These are phyloP conservation scores for Rhytidhysteron rufulum DNA, from an alignment of 2,329 filamentous ascomycete species.

Conservation along the genomic window DNA sequence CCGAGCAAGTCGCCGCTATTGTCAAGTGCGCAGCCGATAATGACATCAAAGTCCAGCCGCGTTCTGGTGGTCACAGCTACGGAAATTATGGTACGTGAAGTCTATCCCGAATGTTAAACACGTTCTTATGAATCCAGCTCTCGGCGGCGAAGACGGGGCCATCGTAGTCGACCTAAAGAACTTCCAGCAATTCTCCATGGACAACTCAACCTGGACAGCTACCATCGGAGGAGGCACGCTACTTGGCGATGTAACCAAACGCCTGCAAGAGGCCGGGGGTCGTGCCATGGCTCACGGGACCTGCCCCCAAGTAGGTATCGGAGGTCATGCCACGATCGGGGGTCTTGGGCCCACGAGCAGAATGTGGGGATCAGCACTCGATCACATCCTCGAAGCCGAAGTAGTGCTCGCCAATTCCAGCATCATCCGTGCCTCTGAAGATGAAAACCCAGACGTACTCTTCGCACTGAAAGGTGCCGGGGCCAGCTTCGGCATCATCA, in stretches of 20 bases:
- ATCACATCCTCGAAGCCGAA: conserved; percentile 32
- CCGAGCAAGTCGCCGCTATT: conserved; percentile 52
- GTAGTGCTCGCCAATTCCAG: conserved; percentile 39
- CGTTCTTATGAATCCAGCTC: conserved; percentile 20
- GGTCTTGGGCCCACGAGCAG: conserved; percentile 30
- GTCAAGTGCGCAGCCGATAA: conserved; percentile 55
- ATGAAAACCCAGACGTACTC: conserved; percentile 37
- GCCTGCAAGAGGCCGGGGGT: conserved; percentile 30
- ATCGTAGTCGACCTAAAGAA: conserved; percentile 49
- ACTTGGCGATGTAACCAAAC: conserved; percentile 37
- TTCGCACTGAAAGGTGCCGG: conserved; percentile 42
- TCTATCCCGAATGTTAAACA: not conserved
- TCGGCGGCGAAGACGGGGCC: conserved; percentile 45
- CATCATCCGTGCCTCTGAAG: conserved; percentile 34
- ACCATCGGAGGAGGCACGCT: conserved; percentile 49
- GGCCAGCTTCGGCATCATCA: conserved; percentile 41
- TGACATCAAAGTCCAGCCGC: conserved; percentile 56
- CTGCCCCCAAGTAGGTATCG: conserved; percentile 33
- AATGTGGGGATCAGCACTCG: conserved; percentile 30
- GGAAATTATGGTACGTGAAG: conserved; percentile 41
- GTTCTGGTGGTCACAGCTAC: conserved; percentile 62
- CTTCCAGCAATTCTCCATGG: conserved; percentile 45
- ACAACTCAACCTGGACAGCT: conserved; percentile 42
- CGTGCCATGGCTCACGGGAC: conserved; percentile 48
- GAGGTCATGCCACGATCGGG: conserved; percentile 35